Conservation (phyloP, 305 asterid species). For the Fraxinus xanthoxyloides region DNA sequence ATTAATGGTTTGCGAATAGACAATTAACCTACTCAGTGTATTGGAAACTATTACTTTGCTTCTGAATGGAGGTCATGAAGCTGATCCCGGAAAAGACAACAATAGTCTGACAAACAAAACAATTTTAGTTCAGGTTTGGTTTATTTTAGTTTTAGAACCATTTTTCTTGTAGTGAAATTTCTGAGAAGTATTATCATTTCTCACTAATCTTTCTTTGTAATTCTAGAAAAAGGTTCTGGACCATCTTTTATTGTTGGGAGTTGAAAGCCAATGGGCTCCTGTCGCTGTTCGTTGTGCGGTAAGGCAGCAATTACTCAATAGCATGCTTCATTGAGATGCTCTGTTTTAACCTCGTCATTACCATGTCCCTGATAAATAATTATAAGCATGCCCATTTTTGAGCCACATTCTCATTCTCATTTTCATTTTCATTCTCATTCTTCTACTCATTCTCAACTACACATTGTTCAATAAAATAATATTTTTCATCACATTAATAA, state of each 20-base stretch:
- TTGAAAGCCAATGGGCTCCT: slow-evolving; percentile 98
- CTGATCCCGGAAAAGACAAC: slow-evolving; percentile 69
- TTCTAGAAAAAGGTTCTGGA: slow-evolving; percentile 77
- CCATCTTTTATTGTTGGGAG: slow-evolving; percentile 88
- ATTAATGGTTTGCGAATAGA: slow-evolving; percentile 75
- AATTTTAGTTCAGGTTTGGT: slow-evolving; percentile 81
- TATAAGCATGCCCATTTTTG: background rate
- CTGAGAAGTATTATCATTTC: background rate
- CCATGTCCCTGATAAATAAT: background rate
- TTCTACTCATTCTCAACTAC: too few species aligned
- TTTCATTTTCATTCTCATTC: too few species aligned
- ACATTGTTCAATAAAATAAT: too few species aligned
- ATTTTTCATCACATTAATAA: too few species aligned
- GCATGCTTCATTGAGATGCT: slow-evolving; percentile 5
- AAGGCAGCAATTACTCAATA: slow-evolving; percentile 30
- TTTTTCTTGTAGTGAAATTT: background rate
- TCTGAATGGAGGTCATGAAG: slow-evolving; percentile 61
- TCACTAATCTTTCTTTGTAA: slow-evolving; percentile 20
- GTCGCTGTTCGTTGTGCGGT: slow-evolving; percentile 89
- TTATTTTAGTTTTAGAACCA: slow-evolving; percentile 11
- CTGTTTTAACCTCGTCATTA: background rate
- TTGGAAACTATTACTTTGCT: slow-evolving; percentile 87
- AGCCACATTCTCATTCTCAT: too few species aligned
- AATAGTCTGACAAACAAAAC: slow-evolving; percentile 69
- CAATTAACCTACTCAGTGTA: slow-evolving; percentile 78